A percentile compares a stretch with the other conserved stretches of the same genome.
These are phyloP conservation scores for Flaveria sonorensis DNA, from an alignment of 129 eudicot genomes.

Conservation along the genomic window DNA sequence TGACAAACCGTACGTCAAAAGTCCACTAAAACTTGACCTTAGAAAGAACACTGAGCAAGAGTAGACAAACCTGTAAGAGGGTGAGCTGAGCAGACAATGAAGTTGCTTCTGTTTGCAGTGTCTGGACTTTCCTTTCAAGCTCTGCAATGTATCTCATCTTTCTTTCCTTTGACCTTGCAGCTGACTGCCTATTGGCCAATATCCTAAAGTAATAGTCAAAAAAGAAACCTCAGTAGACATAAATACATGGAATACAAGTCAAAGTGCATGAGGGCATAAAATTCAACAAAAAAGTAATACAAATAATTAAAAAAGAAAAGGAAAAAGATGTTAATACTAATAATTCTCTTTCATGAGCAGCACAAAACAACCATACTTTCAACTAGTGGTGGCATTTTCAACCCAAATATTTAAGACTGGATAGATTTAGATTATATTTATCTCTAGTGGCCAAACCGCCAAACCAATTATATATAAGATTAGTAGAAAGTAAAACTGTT, in stretches of 20 bases:
- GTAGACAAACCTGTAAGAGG: slow-evolving; percentile 61
- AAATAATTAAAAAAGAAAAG: neutral
- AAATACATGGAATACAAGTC: neutral
- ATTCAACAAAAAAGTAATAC: too few species aligned
- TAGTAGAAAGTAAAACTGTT: neutral
- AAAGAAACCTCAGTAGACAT: neutral
- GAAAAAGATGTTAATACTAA: neutral
- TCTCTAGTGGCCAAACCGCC: neutral
- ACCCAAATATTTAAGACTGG: neutral
- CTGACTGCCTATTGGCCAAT: slow-evolving; percentile 92
- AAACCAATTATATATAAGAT: neutral
- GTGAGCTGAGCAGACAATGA: slow-evolving; percentile 72
- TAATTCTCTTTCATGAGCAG: neutral
- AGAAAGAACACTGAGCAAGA: neutral
- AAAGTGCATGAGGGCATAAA: too few species aligned
- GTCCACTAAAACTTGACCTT: neutral
- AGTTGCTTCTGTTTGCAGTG: slow-evolving; percentile 79
- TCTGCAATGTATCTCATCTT: slow-evolving; percentile 94
- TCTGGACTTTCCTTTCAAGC: slow-evolving; percentile 81
- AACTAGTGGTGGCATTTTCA: neutral
- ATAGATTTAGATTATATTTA: neutral
- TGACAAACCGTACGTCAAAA: neutral
- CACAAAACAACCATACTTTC: neutral
- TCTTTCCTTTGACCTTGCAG: slow-evolving; percentile 92
- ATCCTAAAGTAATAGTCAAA: slow-evolving; percentile 41